Conservation (phyloP, 345 rosid genomes). For the Tarenaya hassleriana region DNA sequence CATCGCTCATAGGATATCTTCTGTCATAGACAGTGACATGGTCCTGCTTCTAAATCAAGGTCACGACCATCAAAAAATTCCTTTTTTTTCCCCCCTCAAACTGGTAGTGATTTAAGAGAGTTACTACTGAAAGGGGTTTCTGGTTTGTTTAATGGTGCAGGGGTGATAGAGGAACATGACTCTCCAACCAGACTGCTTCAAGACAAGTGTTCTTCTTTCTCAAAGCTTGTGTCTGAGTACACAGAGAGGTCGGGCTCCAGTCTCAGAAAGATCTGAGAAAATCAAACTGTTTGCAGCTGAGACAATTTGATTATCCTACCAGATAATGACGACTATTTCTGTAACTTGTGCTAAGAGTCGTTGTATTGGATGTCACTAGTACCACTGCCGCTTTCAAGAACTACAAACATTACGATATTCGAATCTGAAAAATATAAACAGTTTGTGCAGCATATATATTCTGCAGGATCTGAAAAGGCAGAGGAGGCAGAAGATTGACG, state of each 20-base stretch:
- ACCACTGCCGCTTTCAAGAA: too few species aligned
- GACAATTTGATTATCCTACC: neutral
- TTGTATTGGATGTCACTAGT: too few species aligned
- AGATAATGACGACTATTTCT: conserved; percentile 24
- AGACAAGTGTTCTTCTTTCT: conserved; percentile 61
- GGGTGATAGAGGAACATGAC: conserved; percentile 61
- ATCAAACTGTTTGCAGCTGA: neutral
- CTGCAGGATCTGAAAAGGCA: too few species aligned
- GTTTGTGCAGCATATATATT: too few species aligned
- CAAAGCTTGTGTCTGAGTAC: conserved; percentile 75
- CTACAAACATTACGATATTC: too few species aligned
- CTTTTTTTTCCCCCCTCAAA: neutral
- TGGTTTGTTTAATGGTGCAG: conserved; percentile 30
- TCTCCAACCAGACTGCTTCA: conserved; percentile 52
- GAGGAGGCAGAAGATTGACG: too few species aligned
- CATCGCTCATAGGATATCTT: conserved; percentile 80
- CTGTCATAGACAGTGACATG: conserved; percentile 76
- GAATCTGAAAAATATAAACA: too few species aligned
- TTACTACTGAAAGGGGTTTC: neutral
- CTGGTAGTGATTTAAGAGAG: too few species aligned
- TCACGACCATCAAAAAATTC: conserved; percentile 9
- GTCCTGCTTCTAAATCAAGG: conserved; percentile 54
- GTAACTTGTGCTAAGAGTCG: too few species aligned
- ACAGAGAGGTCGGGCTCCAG: conserved; percentile 50
- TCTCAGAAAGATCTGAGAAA: conserved; percentile 18